Conservation (phyloP, 257 asterid genomes). For the Solanum sejunctum region DNA sequence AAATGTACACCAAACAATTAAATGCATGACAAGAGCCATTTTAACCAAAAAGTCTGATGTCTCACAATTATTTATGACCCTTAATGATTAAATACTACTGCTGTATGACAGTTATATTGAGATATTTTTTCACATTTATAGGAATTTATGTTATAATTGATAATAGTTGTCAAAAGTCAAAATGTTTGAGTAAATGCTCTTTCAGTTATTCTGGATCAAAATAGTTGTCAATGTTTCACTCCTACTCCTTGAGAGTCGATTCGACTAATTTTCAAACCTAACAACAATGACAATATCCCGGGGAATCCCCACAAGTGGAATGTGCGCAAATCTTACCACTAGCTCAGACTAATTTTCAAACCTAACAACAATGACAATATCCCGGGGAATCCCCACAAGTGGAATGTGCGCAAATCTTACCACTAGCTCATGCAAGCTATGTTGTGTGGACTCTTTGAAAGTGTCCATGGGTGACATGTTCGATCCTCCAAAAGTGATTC, state of each 20-base stretch:
- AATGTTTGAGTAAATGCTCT: neutral
- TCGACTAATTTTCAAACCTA: too few species aligned
- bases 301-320: too few species aligned
- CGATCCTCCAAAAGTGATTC: neutral
- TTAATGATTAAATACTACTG: neutral
- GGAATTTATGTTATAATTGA: neutral
- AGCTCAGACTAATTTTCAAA: too few species aligned
- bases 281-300: too few species aligned
- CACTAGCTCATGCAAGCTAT: neutral
- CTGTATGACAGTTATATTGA: neutral
- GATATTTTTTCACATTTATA: neutral
- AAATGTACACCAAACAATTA: neutral
- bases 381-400: too few species aligned
- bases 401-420: too few species aligned
- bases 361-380: too few species aligned
- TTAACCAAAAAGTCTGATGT: neutral
- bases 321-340: too few species aligned
- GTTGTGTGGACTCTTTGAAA: neutral
- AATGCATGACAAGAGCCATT: neutral
- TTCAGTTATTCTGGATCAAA: neutral
- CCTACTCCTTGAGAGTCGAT: too few species aligned
- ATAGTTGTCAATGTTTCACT: too few species aligned
- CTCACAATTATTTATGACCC: neutral
- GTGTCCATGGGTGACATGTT: neutral
- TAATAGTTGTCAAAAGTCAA: neutral